Base-by-base conservation (phyloP, 257 asterid species). In the Thymus mandschuricus region DNA sequence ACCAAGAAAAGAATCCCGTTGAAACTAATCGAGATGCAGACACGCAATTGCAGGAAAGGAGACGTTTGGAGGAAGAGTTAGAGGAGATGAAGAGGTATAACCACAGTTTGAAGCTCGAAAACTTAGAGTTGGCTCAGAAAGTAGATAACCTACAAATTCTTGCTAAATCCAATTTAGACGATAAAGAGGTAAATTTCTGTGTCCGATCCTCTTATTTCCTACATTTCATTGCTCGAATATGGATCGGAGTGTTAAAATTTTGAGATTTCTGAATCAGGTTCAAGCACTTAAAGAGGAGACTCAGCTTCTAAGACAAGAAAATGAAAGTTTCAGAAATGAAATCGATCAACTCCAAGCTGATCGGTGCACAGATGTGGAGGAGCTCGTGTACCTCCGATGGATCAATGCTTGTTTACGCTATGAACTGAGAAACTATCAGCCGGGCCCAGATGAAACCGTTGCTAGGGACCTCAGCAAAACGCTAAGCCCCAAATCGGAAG, bases 371-470 rank as follows among this genome's bases (percentile, higher is more conserved):
- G 99, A 92, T 46, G 64, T 85, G n/a, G 97, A 95, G 74, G 96
- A 95, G 78, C 85, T 95, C 13, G 96, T 95, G 50, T 91, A 95
- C 81, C 95, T 95, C 59, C 81, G 97, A 10, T 95, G 99, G 99
- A 66, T 95, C 76, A 95, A 92, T 35, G 96, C 99, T 69, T 95
- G 99, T 78, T 73, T 92, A 51, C 90, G 97, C 52, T 85, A 92
- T 12, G 97, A 89, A 74, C 69, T 92, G 78, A 77, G 96, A 71
- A 86, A 87, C 67, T 84, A 80, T 48, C 86, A 82, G 74, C 88
- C 96, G 0, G 66, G 43, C 65, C 83, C 87, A 0, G 93, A 87
- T 6, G 81, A 88, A 74, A 86, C 92, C 77, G 73, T 83, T 1
- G 96, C 95, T 1, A 79, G 92, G 74, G 97, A 91, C 73, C 95